Evolutionary conservation across 2,329 filamentous ascomycete species (phyloP).

Genomic region (Monilinia fructigena): DNA sequence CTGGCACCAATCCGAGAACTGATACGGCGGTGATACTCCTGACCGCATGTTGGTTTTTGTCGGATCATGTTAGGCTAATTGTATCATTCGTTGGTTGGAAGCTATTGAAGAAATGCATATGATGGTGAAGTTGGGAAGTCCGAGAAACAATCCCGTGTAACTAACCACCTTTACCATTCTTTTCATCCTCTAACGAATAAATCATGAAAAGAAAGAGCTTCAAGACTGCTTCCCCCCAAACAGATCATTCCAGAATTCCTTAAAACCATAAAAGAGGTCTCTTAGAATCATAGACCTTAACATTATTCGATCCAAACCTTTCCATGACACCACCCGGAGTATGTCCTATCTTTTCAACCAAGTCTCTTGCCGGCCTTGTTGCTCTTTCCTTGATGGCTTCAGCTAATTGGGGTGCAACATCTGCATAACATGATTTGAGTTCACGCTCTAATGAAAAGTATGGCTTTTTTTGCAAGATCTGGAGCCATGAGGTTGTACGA

Average conservation of each 20-base stretch:
- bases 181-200: neutral
- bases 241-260: slow-evolving; percentile 85
- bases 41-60: too few relatives aligned
- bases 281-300: slow-evolving; percentile 70
- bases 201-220: neutral
- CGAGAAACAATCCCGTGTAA: neutral
- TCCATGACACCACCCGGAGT: slow-evolving; percentile 58
- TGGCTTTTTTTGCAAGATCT: slow-evolving; percentile 82
- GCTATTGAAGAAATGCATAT: too few relatives aligned
- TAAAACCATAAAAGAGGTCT: slow-evolving; percentile 77
- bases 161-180: neutral
- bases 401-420: slow-evolving; percentile 76
- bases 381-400: slow-evolving; percentile 71
- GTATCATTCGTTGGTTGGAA: too few relatives aligned
- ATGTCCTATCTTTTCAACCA: slow-evolving; percentile 46
- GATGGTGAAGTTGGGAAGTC: neutral
- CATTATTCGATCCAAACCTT: slow-evolving; percentile 54
- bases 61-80: too few relatives aligned
- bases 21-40: too few relatives aligned
- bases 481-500: slow-evolving; percentile 96
- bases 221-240: slow-evolving; percentile 43
- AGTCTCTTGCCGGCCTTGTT: slow-evolving; percentile 44
- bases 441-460: slow-evolving; percentile 86
- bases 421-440: slow-evolving; percentile 75
- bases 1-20: too few relatives aligned